Conservation (phyloP, 208 protist species). For the Polymyxa betae region DNA sequence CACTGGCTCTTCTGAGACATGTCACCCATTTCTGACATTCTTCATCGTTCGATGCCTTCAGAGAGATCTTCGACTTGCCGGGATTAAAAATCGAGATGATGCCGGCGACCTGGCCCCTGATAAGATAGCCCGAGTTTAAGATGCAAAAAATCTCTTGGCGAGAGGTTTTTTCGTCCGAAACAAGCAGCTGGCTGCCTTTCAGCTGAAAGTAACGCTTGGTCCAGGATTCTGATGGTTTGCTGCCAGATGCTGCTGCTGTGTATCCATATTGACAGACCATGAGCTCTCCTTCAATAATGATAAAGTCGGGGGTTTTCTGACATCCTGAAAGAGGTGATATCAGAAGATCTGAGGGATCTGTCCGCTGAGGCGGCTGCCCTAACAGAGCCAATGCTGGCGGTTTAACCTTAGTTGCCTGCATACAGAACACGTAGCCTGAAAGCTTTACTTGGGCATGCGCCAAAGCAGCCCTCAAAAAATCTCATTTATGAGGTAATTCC, state of each 20-base stretch:
- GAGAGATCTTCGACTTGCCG: conserved; percentile 37
- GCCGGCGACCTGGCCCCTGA: neutral
- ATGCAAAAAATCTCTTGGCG: neutral
- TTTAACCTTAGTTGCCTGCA: too few species aligned
- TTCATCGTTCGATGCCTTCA: neutral
- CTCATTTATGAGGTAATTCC: too few species aligned
- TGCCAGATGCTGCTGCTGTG: neutral
- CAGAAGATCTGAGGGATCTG: too few species aligned
- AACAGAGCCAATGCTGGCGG: too few species aligned
- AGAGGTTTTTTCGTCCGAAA: neutral
- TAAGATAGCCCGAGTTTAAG: conserved; percentile 20
- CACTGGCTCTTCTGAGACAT: neutral
- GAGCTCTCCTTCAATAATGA: neutral
- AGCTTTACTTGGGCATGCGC: too few species aligned
- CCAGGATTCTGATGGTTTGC: neutral
- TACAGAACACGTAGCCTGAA: too few species aligned
- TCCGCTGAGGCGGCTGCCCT: too few species aligned
- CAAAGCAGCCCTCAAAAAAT: too few species aligned
- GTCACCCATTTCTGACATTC: conserved; percentile 21
- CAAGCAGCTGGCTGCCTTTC: conserved; percentile 22
- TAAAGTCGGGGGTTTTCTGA: too few species aligned
- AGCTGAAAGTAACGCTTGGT: neutral
- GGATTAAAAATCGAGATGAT: conserved; percentile 46
- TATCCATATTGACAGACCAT: neutral
- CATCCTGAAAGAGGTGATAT: too few species aligned